Evolutionary conservation across 1,284 basidiomycete species (phyloP).

Genomic region (Paramarasmius palmivorus): DNA sequence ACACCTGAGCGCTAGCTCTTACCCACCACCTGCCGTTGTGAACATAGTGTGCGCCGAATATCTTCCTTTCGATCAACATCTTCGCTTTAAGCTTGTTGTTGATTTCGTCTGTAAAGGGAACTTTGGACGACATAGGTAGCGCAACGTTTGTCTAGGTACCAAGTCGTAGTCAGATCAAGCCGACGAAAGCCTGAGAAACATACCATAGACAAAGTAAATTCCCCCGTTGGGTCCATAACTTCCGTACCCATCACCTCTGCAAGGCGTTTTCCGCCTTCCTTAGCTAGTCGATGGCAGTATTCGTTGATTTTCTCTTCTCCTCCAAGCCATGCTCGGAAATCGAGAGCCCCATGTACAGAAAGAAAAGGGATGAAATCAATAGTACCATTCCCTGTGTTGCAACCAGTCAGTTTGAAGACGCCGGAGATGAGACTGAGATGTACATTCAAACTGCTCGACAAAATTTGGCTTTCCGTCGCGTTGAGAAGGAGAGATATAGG

Average conservation of each 20-base stretch:
- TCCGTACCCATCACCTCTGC: constrained; percentile 66
- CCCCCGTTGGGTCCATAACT: constrained; percentile 59
- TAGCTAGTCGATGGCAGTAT: constrained; percentile 76
- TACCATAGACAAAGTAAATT: constrained; percentile 77
- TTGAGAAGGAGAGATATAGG: constrained; percentile 50
- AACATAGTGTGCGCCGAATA: constrained; percentile 36
- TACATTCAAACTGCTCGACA: constrained; percentile 61
- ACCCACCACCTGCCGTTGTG: constrained; percentile 65
- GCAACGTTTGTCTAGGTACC: constrained; percentile 51
- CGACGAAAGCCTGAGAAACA: constrained; percentile 20
- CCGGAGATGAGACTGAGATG: constrained; percentile 17
- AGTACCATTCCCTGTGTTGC: constrained; percentile 68
- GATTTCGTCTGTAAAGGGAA: constrained; percentile 33
- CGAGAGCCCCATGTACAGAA: constrained; percentile 62
- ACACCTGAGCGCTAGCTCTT: constrained; percentile 65
- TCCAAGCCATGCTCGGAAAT: constrained; percentile 80
- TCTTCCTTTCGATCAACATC: constrained; percentile 41
- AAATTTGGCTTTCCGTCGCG: constrained; percentile 44
- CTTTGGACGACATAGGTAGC: constrained; percentile 46
- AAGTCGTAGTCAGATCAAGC: background rate
- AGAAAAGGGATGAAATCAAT: constrained; percentile 57
- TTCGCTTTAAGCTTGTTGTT: constrained; percentile 33
- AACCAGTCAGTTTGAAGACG: constrained; percentile 15
- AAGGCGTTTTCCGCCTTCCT: constrained; percentile 68
- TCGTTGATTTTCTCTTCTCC: constrained; percentile 80